phyloP scores from a whole-genome alignment of 1,139 yeast genomes.

The Lodderomyces parapsilosis region DNA sequence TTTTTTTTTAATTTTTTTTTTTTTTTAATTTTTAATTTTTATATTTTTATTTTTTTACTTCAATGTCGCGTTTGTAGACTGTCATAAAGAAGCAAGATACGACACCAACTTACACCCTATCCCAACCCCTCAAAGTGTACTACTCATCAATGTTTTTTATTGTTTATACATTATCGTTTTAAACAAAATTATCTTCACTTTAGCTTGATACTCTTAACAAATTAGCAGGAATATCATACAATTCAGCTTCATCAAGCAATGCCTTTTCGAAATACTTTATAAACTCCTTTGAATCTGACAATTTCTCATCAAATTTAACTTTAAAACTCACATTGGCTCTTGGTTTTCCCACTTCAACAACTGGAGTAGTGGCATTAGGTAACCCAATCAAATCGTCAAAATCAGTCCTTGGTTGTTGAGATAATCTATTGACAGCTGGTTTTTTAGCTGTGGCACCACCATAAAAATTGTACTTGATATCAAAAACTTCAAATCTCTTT shows the following conservation, averaged over 20 bases:
- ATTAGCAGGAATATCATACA: constrained; percentile 23
- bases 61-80: too few relatives aligned
- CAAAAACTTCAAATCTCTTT: constrained; percentile 53
- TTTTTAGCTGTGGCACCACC: constrained; percentile 13
- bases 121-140: too few relatives aligned
- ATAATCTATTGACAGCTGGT: constrained; percentile 9
- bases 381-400: constrained; percentile 52
- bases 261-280: constrained; percentile 33
- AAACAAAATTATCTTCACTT: too few relatives aligned
- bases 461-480: constrained; percentile 28
- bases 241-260: constrained; percentile 24
- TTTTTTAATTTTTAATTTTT: background rate
- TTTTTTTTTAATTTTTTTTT: background rate
- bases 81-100: too few relatives aligned
- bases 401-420: constrained; percentile 12
- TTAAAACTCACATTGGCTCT: constrained; percentile 48
- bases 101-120: too few relatives aligned
- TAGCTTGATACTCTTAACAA: background rate
- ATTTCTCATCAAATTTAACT: constrained; percentile 32
- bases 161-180: too few relatives aligned
- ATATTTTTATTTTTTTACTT: too few relatives aligned
- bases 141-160: too few relatives aligned
- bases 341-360: constrained; percentile 10
- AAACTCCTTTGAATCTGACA: constrained; percentile 37
- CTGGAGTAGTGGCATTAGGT: constrained; percentile 2